Base-by-base conservation (phyloP, 768 basidiomycete genomes). In the Amanita subjunquillea region DNA sequence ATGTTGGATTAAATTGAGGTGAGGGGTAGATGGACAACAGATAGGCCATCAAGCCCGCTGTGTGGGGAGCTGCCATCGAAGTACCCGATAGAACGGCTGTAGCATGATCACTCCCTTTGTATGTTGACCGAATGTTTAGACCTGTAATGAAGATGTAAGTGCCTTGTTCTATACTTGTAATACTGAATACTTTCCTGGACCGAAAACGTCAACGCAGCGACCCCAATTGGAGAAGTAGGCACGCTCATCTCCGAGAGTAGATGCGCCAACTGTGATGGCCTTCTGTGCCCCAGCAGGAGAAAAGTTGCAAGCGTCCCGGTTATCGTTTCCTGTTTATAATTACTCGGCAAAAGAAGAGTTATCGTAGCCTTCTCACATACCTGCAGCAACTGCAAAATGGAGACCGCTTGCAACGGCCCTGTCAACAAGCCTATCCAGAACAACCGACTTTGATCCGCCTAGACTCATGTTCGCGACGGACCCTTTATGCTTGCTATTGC, bases 391-490 rank as follows among this genome's bases (percentile, higher is more conserved):
- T 56, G 95, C 91, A 59, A 98, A 96, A 75, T 97, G 92, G 32
- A 99, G 76, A 37, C 96, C 96, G 34, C 66, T 56, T 7, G 80
- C 77, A 51, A 95, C 91, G 43, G 96, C 92, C 48, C 70, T 72
- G 72, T 98, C 83, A 56, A 99, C 91, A 48, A 85, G 82, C 22
- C 76, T 75, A 57, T 99, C 92, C 48, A 98, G 77, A 32, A 89
- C 79, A 20, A 72, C 76, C 4, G 89, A 91, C 73, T 94, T 95
- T 54, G 91, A 91, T 61, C 96, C 96, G 57, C 96, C 96, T 49
- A 99, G 85, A 65, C 85, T 88, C 96, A 99, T 96, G 77, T 95
- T 95, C 47, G 86, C 90, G 50, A 94, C 92, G 15, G 91, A 92
- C 22, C 96, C 96, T 73, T 92, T 94, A 78, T 95, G 89, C 41